Base-by-base conservation (phyloP, 139 green algal species). In the Chlamydomonas sp. region DNA sequence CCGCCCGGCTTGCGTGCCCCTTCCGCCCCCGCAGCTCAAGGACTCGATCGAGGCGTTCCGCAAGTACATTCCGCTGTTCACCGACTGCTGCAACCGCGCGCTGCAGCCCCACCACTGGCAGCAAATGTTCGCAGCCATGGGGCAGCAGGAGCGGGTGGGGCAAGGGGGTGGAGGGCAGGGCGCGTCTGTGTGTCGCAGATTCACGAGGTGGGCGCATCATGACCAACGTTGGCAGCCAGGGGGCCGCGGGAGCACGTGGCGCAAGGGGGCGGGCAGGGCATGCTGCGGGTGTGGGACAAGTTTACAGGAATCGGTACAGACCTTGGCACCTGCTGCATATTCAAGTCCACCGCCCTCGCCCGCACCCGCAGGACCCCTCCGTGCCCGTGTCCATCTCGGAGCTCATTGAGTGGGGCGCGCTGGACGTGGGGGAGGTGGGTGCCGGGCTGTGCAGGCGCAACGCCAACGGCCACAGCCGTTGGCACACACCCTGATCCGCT, bases 41-140 rank as follows among this genome's bases (percentile, higher is more conserved):
- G 88, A 93, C 6, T n/a, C 84, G 31, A 90, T 96, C 18, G 93
- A 96, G 10, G 73, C 91, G 18, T 94, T 94, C 88, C 92, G 93
- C 67, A 75, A 91, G 80, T 87, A 91, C 79, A 74, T 91, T 63
- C 91, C 87, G 61, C 83, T 95, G 7, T 85, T 96, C 78, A 78
- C 89, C 63, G 90, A 95, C 80, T 84, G 91, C 7, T 91, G 85
- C 72, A 96, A 96, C 87, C 88, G 89, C 15, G 92, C 93, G 0
- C 88, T 96, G 73, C 89, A 95, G 90, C 75, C 68, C 1, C 90
- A 92, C 81, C 93, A 96, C 92, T 96, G 92, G 92, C 69, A 63
- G 15, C 78, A 88, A 16, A 88, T 95, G 12, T 87, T 83, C 4
- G 80, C 69, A n/a, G 79, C 92, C 71, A 31, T 92, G 80, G 83